phyloP scores from a whole-genome alignment of 1,284 basidiomycete species.

The Cerioporus squamosus region DNA sequence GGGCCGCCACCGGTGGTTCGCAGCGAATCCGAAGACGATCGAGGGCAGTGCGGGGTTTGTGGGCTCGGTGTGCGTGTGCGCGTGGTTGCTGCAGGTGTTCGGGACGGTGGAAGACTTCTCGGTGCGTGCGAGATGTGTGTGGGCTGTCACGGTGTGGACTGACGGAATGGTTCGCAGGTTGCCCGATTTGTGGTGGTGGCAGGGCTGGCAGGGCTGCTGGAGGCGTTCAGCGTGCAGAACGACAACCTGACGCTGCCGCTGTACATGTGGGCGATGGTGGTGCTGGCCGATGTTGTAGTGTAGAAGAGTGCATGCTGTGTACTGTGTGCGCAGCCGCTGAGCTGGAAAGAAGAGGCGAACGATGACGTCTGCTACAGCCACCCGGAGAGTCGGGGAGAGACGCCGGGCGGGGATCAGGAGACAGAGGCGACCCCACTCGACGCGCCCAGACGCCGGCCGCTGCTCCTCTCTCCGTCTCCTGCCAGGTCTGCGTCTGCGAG shows the following conservation, averaged over 20 bases:
- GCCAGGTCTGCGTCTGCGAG: not conserved
- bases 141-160: constrained; percentile 1
- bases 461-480: not conserved
- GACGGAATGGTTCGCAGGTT: constrained; percentile 42
- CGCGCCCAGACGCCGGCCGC: not conserved
- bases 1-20: constrained; percentile 84
- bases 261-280: constrained; percentile 85
- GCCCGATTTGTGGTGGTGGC: constrained; percentile 62
- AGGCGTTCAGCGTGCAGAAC: constrained; percentile 91
- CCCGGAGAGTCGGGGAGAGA: constrained; percentile 3
- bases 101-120: constrained; percentile 77
- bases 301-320: not conserved
- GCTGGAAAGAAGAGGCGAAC: not conserved
- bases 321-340: no score
- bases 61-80: constrained; percentile 69
- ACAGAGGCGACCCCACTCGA: not conserved
- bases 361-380: constrained; percentile 22
- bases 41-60: constrained; percentile 91
- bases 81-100: constrained; percentile 71
- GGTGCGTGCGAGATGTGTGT: constrained; percentile 49
- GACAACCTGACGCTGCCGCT: constrained; percentile 92
- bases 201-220: constrained; percentile 71
- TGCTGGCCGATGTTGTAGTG: constrained; percentile 50
- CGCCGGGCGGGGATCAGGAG: constrained; percentile 4
- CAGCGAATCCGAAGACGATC: constrained; percentile 84